Percentiles rank a stretch among this genome's conserved stretches.
These are phyloP conservation scores for Massarina eburnea DNA, from an alignment of 2,329 filamentous ascomycete genomes.

Conservation along the genomic window DNA sequence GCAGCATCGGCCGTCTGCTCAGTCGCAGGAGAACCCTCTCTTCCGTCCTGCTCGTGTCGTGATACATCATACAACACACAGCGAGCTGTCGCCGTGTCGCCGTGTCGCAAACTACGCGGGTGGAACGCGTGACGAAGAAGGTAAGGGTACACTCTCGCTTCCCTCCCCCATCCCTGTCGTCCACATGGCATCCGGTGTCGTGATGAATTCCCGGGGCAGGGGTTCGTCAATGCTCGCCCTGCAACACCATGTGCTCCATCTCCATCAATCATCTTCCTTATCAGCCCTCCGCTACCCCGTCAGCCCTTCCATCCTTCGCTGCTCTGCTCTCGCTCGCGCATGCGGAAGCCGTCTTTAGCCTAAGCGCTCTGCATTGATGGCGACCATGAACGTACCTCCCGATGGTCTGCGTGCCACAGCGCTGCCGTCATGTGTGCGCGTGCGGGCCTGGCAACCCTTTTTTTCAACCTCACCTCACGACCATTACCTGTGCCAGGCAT, in stretches of 20 bases:
- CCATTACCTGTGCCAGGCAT: slow-evolving; percentile 25
- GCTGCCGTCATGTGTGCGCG: slow-evolving; percentile 20
- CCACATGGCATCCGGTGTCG: slow-evolving; percentile 36
- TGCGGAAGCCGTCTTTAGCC: slow-evolving; percentile 21
- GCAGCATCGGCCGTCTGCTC: too few species aligned
- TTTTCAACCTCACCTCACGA: slow-evolving; percentile 29
- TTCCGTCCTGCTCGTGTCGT: too few species aligned
- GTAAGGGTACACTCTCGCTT: slow-evolving; percentile 39
- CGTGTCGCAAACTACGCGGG: slow-evolving; percentile 12
- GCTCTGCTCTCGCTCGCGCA: slow-evolving; percentile 11
- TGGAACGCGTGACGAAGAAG: slow-evolving; percentile 24
- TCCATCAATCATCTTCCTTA: slow-evolving; percentile 10
- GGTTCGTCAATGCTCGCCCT: slow-evolving; percentile 30
- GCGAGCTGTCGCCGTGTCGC: too few species aligned
- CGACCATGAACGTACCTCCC: slow-evolving; percentile 19
- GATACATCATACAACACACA: too few species aligned
- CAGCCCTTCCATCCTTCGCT: slow-evolving; percentile 3
- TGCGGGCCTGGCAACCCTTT: slow-evolving; percentile 15
- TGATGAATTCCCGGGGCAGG: slow-evolving; percentile 25
- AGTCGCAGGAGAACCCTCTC: too few species aligned
- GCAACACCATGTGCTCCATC: slow-evolving; percentile 33
- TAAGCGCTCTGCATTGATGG: slow-evolving; percentile 22
- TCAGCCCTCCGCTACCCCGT: slow-evolving; percentile 9
- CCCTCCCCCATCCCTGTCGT: slow-evolving; percentile 29
- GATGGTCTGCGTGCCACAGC: slow-evolving; percentile 21